phyloP scores from a whole-genome alignment of 129 eudicot genomes.

The sunflower (Helianthus annuus) region DNA sequence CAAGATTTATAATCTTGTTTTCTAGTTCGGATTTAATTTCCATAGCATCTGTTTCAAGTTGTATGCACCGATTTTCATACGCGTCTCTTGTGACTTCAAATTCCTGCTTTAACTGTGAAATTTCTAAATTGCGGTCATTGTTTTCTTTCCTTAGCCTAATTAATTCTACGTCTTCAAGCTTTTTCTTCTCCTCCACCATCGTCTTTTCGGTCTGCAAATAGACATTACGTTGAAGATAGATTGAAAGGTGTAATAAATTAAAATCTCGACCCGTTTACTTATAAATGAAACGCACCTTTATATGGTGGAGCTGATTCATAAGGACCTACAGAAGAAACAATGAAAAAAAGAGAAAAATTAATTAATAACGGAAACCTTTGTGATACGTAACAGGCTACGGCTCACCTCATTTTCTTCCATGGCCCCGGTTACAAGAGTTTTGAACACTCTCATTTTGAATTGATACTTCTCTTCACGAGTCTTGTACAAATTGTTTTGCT shows the following conservation, averaged over 20 bases:
- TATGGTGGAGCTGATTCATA: conserved; percentile 65
- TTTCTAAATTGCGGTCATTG: conserved; percentile 40
- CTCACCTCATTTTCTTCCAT: conserved; percentile 84
- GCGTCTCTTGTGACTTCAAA: conserved; percentile 36
- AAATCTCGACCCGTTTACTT: conserved; percentile 1
- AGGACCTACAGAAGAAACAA: conserved; percentile 45
- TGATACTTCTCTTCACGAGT: conserved; percentile 73
- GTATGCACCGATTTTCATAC: conserved; percentile 42
- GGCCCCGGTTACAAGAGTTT: conserved; percentile 71
- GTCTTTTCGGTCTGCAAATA: conserved; percentile 58
- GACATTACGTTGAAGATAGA: background rate
- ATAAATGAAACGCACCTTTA: conserved; percentile 53
- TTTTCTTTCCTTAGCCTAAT: conserved; percentile 56
- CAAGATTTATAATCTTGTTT: conserved; percentile 59
- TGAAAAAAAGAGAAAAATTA: background rate
- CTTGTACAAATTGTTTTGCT: conserved; percentile 76
- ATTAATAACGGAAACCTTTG: background rate
- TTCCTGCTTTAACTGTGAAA: conserved; percentile 45
- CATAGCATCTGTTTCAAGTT: conserved; percentile 47
- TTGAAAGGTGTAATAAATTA: background rate
- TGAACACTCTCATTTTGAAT: conserved; percentile 55
- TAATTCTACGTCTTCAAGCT: conserved; percentile 52
- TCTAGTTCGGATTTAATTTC: conserved; percentile 51
- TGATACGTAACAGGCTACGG: background rate
- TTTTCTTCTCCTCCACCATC: conserved; percentile 64